phyloP scores from a whole-genome alignment of 345 rosid genomes.

The Orychophragmus violaceus region DNA sequence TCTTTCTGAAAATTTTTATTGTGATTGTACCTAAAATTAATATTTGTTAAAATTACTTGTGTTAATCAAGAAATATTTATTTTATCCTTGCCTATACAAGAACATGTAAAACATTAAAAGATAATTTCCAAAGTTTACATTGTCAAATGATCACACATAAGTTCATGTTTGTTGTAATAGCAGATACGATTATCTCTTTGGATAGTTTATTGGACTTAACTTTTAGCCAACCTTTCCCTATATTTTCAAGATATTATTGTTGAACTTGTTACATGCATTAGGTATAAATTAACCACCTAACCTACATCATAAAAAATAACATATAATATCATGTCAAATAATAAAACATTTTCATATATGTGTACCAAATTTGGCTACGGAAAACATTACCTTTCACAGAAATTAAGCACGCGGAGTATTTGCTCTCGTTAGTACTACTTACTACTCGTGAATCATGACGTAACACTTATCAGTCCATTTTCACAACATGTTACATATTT shows the following conservation, averaged over 20 bases:
- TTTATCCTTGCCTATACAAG: not conserved
- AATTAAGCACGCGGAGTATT: slow-evolving; percentile 17
- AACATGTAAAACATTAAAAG: not conserved
- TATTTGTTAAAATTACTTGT: not conserved
- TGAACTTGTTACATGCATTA: not conserved
- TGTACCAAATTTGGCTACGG: slow-evolving; percentile 5
- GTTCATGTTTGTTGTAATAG: not conserved
- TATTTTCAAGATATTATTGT: not conserved
- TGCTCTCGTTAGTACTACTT: not conserved
- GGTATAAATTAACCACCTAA: not conserved
- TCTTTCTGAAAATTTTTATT: not conserved
- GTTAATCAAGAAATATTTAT: not conserved
- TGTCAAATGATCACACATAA: not conserved
- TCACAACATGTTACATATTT: not conserved
- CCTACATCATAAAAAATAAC: not conserved
- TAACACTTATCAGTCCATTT: not conserved
- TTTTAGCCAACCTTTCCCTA: not conserved
- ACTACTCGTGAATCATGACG: slow-evolving; percentile 12
- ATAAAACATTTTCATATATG: not conserved
- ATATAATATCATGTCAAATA: not conserved
- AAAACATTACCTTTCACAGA: not conserved
- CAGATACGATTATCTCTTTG: not conserved
- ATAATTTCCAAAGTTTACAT: not conserved
- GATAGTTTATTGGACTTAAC: not conserved
- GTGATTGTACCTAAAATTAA: not conserved